Evolutionary conservation across 108 stramenopile genomes (phyloP).

Genomic region (Nannochloropsis salina): DNA sequence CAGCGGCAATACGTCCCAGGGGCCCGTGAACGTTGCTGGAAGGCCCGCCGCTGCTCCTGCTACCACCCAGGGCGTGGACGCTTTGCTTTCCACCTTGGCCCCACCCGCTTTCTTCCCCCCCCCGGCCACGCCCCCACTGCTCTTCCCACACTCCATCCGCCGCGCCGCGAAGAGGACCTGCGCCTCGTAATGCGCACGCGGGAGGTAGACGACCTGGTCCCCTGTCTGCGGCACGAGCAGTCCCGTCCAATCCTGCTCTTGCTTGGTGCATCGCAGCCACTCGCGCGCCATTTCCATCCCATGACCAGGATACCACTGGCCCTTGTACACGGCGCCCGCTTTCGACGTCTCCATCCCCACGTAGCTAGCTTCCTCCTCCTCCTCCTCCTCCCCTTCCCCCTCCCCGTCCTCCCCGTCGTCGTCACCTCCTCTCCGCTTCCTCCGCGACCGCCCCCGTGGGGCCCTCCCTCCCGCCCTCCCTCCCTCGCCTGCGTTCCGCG

Average conservation of each 20-base stretch:
- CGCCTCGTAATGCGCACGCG: conserved; percentile 30
- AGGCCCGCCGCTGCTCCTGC: background rate
- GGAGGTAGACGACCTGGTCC: conserved; percentile 42
- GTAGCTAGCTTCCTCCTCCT: background rate
- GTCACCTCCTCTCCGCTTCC: background rate
- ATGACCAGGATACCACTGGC: background rate
- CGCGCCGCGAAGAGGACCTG: conserved; percentile 30
- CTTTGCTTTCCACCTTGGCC: conserved; percentile 15
- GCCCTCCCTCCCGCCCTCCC: conserved; percentile 18
- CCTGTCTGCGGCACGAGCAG: conserved; percentile 29
- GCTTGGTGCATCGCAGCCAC: background rate
- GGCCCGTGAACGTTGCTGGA: background rate
- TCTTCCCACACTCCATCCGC: background rate
- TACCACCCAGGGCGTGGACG: no score
- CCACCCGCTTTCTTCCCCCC: conserved; percentile 18
- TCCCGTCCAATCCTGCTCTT: background rate
- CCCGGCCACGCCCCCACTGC: background rate
- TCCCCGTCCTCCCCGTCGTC: background rate
- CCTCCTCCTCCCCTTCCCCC: background rate
- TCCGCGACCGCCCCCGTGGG: conserved; percentile 23
- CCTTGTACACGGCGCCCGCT: background rate
- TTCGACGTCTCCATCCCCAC: background rate
- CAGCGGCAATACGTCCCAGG: background rate
- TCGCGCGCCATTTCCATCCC: background rate
- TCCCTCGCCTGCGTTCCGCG: background rate